Base-by-base conservation (phyloP, 1,284 basidiomycete species). In the Somion occarium region DNA sequence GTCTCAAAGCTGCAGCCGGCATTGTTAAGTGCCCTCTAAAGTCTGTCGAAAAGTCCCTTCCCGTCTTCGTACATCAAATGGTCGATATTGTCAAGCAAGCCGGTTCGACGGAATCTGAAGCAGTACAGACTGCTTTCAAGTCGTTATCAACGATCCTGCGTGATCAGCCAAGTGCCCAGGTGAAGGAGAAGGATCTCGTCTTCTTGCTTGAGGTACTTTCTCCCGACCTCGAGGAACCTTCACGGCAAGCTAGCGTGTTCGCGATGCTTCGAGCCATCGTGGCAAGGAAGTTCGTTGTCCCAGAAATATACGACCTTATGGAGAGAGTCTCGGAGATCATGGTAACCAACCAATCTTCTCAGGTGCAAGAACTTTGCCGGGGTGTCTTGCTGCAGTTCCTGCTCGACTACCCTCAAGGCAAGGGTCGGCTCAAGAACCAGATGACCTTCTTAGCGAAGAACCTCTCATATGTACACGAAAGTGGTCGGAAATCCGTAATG, bases 281-380 rank as follows among this genome's bases (percentile, higher is more conserved):
- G 18, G 76, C 87, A 3, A 85, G 95, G 26, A 91, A 90, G 61
- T 91, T 99, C 56, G 87, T 98, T 41, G 92, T 97, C 1, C 91
- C 93, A 1, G 97, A 99, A 69, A 88, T 99, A 48, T 99, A 99
- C 74, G 95, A 99, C 66, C 73, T 97, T 38, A 98, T 99, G 95
- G 91, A 93, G 57, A 87, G 87, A 56, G 86, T 99, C n/a, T 86
- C 92, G 1, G 88, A 93, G 62, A 85, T 98, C 62, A 87, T 98
- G 77, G 93, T 99, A 38, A 97, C 93, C 7, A 94, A 83, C 59
- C 96, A 99, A 68, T 92, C 92, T 11, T 69, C 84, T 0, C 88
- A 92, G 58, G 93, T 97, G 5, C 93, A 95, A 62, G 95, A 97
- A 63, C 81, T 91, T 1, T 96, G 92, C 61, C 87, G 97, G 20